phyloP scores from a whole-genome alignment of 306 rosid species.

The Sophora flavescens region DNA sequence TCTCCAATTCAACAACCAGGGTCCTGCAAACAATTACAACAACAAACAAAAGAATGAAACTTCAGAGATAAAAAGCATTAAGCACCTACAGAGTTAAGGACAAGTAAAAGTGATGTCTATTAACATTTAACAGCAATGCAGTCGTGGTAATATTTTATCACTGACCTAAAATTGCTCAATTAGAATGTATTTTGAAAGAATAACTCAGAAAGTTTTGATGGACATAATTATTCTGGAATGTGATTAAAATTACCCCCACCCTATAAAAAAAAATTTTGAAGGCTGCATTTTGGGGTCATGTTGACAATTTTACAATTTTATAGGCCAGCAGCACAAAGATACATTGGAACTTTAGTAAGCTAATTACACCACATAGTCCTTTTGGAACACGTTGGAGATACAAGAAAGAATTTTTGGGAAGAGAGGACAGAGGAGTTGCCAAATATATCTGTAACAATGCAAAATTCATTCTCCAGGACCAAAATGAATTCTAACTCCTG shows the following conservation, averaged over 20 bases:
- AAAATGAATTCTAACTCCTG: conserved; percentile 1
- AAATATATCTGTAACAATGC: neutral
- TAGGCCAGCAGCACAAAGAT: neutral
- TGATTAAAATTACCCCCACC: neutral
- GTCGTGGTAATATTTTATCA: neutral
- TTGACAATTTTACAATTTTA: neutral
- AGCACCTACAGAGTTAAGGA: neutral
- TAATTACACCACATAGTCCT: neutral
- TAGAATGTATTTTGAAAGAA: conserved; percentile 13
- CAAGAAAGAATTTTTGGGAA: neutral
- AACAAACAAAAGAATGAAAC: neutral
- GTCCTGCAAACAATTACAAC: conserved; percentile 40
- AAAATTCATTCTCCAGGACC: neutral
- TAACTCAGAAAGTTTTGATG: neutral
- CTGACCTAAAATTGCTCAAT: neutral
- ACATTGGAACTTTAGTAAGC: neutral
- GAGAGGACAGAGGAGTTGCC: neutral
- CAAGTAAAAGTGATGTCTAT: neutral
- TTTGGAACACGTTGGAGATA: neutral
- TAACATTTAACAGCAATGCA: conserved; percentile 9
- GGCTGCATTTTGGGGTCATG: conserved; percentile 12
- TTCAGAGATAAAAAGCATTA: neutral
- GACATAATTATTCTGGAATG: neutral
- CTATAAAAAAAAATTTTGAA: neutral
- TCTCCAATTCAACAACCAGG: conserved; percentile 44